These are phyloP conservation scores for Trichoderma asperellum DNA, from an alignment of 2,329 filamentous ascomycete species.

Conservation along the genomic window DNA sequence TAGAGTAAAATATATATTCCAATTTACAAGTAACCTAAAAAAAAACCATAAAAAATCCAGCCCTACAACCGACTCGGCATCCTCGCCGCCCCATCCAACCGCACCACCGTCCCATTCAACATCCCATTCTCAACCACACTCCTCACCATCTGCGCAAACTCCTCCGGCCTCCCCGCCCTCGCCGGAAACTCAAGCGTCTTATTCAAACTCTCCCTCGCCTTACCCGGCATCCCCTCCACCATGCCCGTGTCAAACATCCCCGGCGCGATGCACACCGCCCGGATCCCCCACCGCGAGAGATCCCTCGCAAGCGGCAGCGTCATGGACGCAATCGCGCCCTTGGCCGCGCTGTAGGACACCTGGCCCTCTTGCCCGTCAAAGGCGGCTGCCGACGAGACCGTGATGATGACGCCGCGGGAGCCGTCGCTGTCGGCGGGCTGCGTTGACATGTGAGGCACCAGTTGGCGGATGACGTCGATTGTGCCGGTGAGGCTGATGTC, in stretches of 20 bases:
- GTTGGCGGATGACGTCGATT: conserved; percentile 13
- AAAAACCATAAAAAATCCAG: background rate
- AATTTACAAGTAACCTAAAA: background rate
- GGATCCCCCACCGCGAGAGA: conserved; percentile 1
- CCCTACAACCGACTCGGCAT: conserved; percentile 3
- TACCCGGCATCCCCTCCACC: conserved; percentile 1
- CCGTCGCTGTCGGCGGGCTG: background rate
- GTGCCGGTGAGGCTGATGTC: conserved; percentile 15
- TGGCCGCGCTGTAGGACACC: background rate
- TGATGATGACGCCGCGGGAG: conserved; percentile 11
- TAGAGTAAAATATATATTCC: too few species aligned
- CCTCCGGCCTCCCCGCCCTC: conserved; percentile 17
- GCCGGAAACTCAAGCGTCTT: conserved; percentile 17
- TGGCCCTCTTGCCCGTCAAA: conserved; percentile 15
- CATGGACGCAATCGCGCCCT: conserved; percentile 3
- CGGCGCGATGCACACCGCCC: conserved; percentile 7
- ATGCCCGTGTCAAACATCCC: conserved; percentile 14
- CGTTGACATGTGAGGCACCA: conserved; percentile 8
- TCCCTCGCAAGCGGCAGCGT: background rate
- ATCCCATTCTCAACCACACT: conserved; percentile 12
- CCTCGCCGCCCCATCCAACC: conserved; percentile 7
- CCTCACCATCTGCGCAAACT: conserved; percentile 13
- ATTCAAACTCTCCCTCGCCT: conserved; percentile 4
- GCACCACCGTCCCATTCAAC: conserved; percentile 13
- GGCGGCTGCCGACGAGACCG: background rate